Evolutionary conservation across 345 rosid species (phyloP), one percentile per base, ranked within the genome.

Genomic region (Dovyalis caffra): DNA sequence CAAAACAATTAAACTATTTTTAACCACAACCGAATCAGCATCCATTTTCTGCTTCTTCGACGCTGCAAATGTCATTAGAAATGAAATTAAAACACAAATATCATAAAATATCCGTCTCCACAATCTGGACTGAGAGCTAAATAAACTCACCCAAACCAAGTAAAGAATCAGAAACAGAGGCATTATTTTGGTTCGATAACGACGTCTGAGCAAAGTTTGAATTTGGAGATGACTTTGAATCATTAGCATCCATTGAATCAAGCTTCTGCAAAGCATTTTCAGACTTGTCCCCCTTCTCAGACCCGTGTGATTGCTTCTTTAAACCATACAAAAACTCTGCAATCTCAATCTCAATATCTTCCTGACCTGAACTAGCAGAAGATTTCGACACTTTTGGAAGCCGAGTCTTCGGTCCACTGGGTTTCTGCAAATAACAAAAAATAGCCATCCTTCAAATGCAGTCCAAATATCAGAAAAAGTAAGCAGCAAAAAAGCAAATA

Each of bases 321-420:
- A 90, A 62, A 12, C 89, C 89, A 28, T 72, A 90, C 60, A 88
- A 80, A 56, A 90, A 88, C 78, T 90, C 89, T 0, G 94, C 94
- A 33, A 90, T 84, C 76, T 90, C 91, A 72, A 90, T 80, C 87
- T 90, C 94, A 21, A 90, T 74, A 72, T 84, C 89, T 20, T 88
- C 87, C 70, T 88, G 63, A 26, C 25, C 70, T n/a, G 86, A 67
- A 61, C 74, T 80, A 5, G 85, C 69, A 26, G 85, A 73, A 26
- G 84, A 79, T 69, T 76, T 86, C 18, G 85, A 77, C 49, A 68
- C 69, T 75, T 85, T 84, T 0, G 86, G 85, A 58, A 80, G 67
- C 67, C 82, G 75, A 67, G 79, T 80, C 82, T 77, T 85, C 23
- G 84, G 61, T 77, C 85, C 83, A 74, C 69, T 83, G 21, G 69